Conservation (phyloP, 768 basidiomycete genomes). For the Naganishia onofrii region DNA sequence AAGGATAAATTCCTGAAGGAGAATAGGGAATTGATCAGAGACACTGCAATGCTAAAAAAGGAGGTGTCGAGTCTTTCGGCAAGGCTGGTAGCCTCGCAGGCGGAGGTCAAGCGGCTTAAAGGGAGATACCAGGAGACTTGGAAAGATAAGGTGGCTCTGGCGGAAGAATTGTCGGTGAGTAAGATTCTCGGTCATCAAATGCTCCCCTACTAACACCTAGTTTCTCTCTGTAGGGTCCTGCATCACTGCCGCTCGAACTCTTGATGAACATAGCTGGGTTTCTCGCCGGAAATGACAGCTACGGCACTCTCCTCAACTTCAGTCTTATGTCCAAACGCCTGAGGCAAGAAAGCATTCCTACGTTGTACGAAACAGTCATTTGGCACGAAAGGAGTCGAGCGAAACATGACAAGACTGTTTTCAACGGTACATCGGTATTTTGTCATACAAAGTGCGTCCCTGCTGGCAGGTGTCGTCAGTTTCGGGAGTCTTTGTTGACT, state of each 20-base stretch:
- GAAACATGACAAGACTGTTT: no score
- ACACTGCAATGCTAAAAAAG: background rate
- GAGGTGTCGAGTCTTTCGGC: background rate
- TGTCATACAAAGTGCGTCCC: background rate
- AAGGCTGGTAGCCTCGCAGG: background rate
- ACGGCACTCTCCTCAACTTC: background rate
- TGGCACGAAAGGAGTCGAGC: background rate
- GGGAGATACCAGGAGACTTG: background rate
- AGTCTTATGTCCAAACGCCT: background rate
- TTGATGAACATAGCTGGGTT: conserved; percentile 1
- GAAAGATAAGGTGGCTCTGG: background rate
- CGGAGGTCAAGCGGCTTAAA: background rate
- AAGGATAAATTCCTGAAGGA: background rate
- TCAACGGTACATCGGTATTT: no score
- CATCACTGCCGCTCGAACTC: background rate
- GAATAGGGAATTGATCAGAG: background rate
- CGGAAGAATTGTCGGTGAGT: background rate
- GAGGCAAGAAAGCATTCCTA: background rate
- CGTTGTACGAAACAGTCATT: background rate
- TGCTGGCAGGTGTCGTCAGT: no score
- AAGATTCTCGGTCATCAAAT: background rate
- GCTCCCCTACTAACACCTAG: no score
- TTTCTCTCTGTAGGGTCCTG: background rate
- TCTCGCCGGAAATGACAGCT: background rate
- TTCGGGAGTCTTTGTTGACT: no score